Evolutionary conservation across 2,329 filamentous ascomycete species (phyloP).

Genomic region (Ceratocystis alfenasii): DNA sequence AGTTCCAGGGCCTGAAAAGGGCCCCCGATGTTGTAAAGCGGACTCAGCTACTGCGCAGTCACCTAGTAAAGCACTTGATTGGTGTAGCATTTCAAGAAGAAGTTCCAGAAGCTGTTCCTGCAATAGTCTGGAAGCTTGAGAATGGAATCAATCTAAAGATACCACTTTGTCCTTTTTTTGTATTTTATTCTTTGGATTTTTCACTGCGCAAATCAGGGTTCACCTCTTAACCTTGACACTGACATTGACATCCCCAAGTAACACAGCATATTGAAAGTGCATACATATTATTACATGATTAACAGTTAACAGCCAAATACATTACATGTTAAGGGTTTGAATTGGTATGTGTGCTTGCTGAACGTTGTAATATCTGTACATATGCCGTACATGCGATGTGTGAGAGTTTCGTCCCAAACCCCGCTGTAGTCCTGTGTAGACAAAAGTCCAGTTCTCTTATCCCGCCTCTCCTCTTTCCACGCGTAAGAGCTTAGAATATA

Average conservation of each 20-base stretch:
- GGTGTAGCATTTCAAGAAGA: conserved; percentile 1
- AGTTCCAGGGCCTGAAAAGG: neutral
- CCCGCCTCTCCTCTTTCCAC: too few species aligned
- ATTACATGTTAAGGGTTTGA: too few species aligned
- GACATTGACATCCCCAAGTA: neutral
- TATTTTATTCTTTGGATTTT: neutral
- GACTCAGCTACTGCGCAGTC: neutral
- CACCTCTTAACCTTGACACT: conserved; percentile 2
- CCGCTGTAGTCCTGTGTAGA: too few species aligned
- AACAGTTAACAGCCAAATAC: neutral
- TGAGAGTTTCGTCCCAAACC: too few species aligned
- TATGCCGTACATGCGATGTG: too few species aligned
- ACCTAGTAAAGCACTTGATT: neutral
- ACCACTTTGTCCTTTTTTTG: neutral
- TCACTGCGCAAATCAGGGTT: conserved; percentile 3
- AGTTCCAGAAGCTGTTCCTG: conserved; percentile 2
- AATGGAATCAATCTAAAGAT: neutral
- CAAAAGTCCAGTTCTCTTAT: neutral
- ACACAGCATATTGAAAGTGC: conserved; percentile 2
- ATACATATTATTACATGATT: conserved; percentile 1
- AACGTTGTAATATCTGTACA: too few species aligned
- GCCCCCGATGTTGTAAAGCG: neutral
- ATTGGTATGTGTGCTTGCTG: too few species aligned
- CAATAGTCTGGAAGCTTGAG: neutral
- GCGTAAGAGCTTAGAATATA: too few species aligned